phyloP scores from a whole-genome alignment of 169 alveolate species.

The Cryptosporidium xiaoi region DNA sequence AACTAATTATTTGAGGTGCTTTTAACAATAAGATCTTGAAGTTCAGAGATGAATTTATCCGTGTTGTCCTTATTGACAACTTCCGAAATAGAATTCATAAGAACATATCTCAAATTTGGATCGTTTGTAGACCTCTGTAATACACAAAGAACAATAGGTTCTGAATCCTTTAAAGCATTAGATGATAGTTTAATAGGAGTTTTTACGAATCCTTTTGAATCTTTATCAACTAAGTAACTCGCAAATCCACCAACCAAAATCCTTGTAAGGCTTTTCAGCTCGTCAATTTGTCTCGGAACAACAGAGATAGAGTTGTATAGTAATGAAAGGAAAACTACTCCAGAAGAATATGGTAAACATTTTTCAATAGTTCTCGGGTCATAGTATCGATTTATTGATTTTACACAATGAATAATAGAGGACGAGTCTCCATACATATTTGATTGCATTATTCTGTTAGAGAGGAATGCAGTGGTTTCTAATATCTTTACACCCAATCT shows the following conservation, averaged over 20 bases:
- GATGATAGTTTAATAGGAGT: constrained; percentile 25
- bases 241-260: constrained; percentile 41
- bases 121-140: constrained; percentile 66
- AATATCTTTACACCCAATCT: constrained; percentile 34
- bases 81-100: constrained; percentile 42
- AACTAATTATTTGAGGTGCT: constrained; percentile 15
- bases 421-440: constrained; percentile 54
- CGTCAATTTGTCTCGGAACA: constrained; percentile 23
- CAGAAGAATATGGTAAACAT: constrained; percentile 38
- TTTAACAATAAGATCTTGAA: constrained; percentile 58
- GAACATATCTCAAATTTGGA: constrained; percentile 1
- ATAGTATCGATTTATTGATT: constrained; percentile 10
- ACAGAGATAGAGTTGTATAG: constrained; percentile 57
- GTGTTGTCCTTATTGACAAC: constrained; percentile 52
- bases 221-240: constrained; percentile 39
- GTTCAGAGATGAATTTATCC: constrained; percentile 40
- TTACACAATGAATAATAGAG: constrained; percentile 4
- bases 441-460: constrained; percentile 57
- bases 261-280: constrained; percentile 23
- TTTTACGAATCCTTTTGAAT: constrained; percentile 12
- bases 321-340: constrained; percentile 56
- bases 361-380: constrained; percentile 13
- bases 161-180: constrained; percentile 51
- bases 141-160: constrained; percentile 72
- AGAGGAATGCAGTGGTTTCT: constrained; percentile 65